phyloP scores from a whole-genome alignment of 768 basidiomycete species.

The Termitomyces sp. region DNA sequence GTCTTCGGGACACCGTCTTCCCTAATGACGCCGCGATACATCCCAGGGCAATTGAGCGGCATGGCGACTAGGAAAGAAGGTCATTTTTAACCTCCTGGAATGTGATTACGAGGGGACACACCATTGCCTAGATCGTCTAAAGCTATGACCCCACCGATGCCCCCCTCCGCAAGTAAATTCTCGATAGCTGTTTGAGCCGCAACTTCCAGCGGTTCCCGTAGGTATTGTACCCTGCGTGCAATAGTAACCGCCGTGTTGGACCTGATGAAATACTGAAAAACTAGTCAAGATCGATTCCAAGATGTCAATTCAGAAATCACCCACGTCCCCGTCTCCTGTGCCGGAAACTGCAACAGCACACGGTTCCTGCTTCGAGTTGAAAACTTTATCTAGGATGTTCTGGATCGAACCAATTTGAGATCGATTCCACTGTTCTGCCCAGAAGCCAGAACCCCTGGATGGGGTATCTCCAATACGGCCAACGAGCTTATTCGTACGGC shows the following conservation, averaged over 20 bases:
- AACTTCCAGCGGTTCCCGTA: slow-evolving; percentile 46
- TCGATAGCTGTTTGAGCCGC: slow-evolving; percentile 54
- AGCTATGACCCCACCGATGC: slow-evolving; percentile 71
- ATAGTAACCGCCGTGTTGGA: slow-evolving; percentile 61
- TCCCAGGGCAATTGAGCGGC: slow-evolving; percentile 72
- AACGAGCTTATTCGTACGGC: slow-evolving; percentile 76
- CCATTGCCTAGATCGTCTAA: slow-evolving; percentile 68
- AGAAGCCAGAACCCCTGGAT: slow-evolving; percentile 71
- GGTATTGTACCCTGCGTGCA: slow-evolving; percentile 59
- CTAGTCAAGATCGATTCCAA: background rate
- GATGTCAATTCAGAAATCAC: slow-evolving; percentile 15
- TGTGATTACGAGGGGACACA: slow-evolving; percentile 22
- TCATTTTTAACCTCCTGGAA: background rate
- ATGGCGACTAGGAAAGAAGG: slow-evolving; percentile 48
- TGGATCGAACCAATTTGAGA: slow-evolving; percentile 24
- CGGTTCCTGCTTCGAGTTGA: slow-evolving; percentile 22
- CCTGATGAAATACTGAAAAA: slow-evolving; percentile 68
- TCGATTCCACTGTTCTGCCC: slow-evolving; percentile 73
- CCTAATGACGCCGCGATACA: slow-evolving; percentile 76
- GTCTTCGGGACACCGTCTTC: slow-evolving; percentile 66
- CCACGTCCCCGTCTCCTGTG: slow-evolving; percentile 81
- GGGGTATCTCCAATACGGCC: slow-evolving; percentile 86
- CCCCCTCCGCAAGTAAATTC: slow-evolving; percentile 53
- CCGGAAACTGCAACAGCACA: slow-evolving; percentile 72
- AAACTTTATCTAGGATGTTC: slow-evolving; percentile 18